These are phyloP conservation scores for Solanum megistacrolobum DNA, from an alignment of 257 asterid genomes.

Conservation along the genomic window DNA sequence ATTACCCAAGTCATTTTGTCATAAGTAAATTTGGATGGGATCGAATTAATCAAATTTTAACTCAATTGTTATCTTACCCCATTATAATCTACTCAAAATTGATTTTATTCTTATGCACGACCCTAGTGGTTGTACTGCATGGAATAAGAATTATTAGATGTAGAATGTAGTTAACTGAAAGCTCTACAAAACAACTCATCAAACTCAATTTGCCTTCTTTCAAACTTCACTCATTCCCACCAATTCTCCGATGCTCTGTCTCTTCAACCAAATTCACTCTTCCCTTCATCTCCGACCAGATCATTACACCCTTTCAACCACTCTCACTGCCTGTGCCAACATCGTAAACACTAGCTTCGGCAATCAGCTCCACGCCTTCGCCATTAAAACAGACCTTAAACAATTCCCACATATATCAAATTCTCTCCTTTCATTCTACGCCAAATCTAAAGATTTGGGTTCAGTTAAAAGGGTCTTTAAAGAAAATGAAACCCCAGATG, in stretches of 20 bases:
- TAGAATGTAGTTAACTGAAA: too few species aligned
- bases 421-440: constrained; percentile 53
- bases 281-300: constrained; percentile 53
- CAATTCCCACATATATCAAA: constrained; percentile 47
- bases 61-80: too few species aligned
- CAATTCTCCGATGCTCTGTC: constrained; percentile 27
- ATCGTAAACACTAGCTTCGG: constrained; percentile 27
- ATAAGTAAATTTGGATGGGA: too few species aligned
- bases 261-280: constrained; percentile 46
- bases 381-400: constrained; percentile 42
- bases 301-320: constrained; percentile 64
- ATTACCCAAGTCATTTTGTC: too few species aligned
- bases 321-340: constrained; percentile 58
- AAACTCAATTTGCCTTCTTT: background rate
- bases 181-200: too few species aligned
- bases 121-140: too few species aligned
- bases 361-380: constrained; percentile 54
- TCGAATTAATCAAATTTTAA: too few species aligned
- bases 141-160: too few species aligned
- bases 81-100: too few species aligned
- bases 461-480: constrained; percentile 41
- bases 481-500: constrained; percentile 58
- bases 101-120: too few species aligned
- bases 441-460: constrained; percentile 46
- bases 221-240: constrained; percentile 6